These are phyloP conservation scores for Ophiognomonia clavigignenti-juglandacearum DNA, from an alignment of 2,329 filamentous ascomycete species.

Conservation along the genomic window DNA sequence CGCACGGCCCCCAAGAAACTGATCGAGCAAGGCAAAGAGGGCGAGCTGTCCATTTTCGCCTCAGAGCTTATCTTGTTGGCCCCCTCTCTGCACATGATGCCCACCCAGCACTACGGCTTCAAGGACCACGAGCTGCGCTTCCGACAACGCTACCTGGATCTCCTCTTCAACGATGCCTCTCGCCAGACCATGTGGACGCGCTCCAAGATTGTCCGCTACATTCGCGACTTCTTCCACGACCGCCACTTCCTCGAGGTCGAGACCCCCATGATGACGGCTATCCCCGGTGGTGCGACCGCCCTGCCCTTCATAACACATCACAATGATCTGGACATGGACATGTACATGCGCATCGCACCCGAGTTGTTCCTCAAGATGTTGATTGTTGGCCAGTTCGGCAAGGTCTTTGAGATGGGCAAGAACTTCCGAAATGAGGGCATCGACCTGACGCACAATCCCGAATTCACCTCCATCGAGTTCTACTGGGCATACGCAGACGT, in stretches of 20 bases:
- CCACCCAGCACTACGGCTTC: conserved; percentile 88
- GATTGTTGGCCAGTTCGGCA: conserved; percentile 88
- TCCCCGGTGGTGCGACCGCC: conserved; percentile 91
- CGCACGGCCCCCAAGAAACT: conserved; percentile 88
- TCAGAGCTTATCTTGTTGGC: conserved; percentile 79
- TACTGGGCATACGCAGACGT: conserved; percentile 93
- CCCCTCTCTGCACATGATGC: conserved; percentile 86
- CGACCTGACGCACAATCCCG: conserved; percentile 93
- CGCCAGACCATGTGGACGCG: conserved; percentile 80
- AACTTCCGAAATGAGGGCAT: conserved; percentile 94
- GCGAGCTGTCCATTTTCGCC: conserved; percentile 92
- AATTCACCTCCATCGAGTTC: conserved; percentile 97
- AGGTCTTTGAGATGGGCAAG: conserved; percentile 92
- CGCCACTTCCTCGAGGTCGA: conserved; percentile 90
- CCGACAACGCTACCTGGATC: conserved; percentile 88
- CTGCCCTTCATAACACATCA: conserved; percentile 94
- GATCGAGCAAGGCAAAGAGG: conserved; percentile 70
- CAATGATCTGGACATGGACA: conserved; percentile 91
- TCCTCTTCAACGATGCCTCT: conserved; percentile 92
- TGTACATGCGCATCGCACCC: conserved; percentile 92
- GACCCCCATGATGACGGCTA: conserved; percentile 95
- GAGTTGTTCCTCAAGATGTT: conserved; percentile 96
- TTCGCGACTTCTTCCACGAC: conserved; percentile 83
- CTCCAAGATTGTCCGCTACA: conserved; percentile 81
- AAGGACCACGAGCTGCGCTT: conserved; percentile 92